These are phyloP conservation scores for Macrocybe gigantea DNA, from an alignment of 768 basidiomycete species.

Conservation along the genomic window DNA sequence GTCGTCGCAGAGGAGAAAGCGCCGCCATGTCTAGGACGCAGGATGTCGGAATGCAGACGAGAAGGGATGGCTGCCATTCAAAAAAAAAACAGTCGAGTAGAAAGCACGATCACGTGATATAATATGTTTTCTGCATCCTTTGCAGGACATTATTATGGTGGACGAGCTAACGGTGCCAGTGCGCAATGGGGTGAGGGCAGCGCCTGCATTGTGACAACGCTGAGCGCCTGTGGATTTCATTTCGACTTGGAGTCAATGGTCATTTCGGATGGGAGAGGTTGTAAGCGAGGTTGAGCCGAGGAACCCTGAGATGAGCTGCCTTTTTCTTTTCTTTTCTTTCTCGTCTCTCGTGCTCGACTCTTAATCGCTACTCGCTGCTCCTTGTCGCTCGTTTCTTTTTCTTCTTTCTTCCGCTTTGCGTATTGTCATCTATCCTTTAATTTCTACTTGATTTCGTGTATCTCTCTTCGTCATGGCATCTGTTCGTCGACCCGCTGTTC, in stretches of 20 bases:
- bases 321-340: not conserved
- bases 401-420: not conserved
- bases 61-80: too few species aligned
- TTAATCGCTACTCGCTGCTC: too few species aligned
- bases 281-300: not conserved
- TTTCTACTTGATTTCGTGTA: not conserved
- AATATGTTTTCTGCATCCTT: too few species aligned
- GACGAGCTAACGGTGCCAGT: too few species aligned
- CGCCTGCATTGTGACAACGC: too few species aligned
- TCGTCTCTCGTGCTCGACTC: not conserved
- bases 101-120: too few species aligned
- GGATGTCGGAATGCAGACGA: not conserved
- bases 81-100: too few species aligned
- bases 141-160: too few species aligned
- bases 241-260: slow-evolving; percentile 1
- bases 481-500: slow-evolving; percentile 22
- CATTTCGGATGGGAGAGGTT: not conserved
- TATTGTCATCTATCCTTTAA: not conserved
- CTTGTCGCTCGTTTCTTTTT: slow-evolving; percentile 11
- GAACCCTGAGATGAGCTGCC: not conserved
- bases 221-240: too few species aligned
- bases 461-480: slow-evolving; percentile 14
- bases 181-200: too few species aligned
- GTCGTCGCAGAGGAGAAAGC: not conserved
- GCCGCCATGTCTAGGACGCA: not conserved